phyloP scores from a whole-genome alignment of 495 filamentous ascomycete species.

The Collariella sp. region DNA sequence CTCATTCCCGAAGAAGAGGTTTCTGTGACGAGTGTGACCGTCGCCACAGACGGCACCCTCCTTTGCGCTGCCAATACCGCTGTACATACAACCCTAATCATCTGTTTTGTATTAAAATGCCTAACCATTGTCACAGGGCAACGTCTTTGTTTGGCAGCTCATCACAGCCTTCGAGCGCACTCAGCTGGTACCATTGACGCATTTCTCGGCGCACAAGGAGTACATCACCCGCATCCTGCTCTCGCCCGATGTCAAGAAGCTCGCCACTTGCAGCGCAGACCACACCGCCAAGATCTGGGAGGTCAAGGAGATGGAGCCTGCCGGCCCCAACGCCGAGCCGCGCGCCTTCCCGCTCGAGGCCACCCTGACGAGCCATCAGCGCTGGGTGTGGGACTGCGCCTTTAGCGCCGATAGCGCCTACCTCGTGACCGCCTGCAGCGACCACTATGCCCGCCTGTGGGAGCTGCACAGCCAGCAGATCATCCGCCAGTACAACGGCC shows the following conservation, averaged over 20 bases:
- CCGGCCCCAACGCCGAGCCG: constrained; percentile 33
- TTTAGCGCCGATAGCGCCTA: constrained; percentile 96
- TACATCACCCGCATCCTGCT: constrained; percentile 94
- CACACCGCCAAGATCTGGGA: constrained; percentile 98
- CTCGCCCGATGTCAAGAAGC: constrained; percentile 92
- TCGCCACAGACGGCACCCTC: constrained; percentile 86
- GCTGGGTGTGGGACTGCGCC: constrained; percentile 99
- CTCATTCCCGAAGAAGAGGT: constrained; percentile 94
- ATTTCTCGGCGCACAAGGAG: constrained; percentile 84
- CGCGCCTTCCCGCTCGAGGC: constrained; percentile 70
- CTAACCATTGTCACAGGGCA: constrained; percentile 52
- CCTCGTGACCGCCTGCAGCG: constrained; percentile 92
- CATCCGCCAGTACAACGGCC: constrained; percentile 95
- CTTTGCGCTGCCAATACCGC: constrained; percentile 94
- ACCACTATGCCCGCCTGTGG: constrained; percentile 97
- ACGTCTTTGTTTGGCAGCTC: constrained; percentile 94
- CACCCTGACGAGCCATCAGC: constrained; percentile 85
- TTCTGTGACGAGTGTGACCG: constrained; percentile 84
- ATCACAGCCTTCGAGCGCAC: constrained; percentile 75
- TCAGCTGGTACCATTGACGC: constrained; percentile 79
- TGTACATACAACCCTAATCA: constrained; percentile 39
- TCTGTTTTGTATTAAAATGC: neutral
- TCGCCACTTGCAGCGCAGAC: constrained; percentile 94
- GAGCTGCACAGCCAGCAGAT: constrained; percentile 77
- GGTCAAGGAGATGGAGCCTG: constrained; percentile 53